Evolutionary conservation across 441 rosid species (phyloP), one percentile per base, ranked within the genome.

Genomic region (Croton laevigatus): DNA sequence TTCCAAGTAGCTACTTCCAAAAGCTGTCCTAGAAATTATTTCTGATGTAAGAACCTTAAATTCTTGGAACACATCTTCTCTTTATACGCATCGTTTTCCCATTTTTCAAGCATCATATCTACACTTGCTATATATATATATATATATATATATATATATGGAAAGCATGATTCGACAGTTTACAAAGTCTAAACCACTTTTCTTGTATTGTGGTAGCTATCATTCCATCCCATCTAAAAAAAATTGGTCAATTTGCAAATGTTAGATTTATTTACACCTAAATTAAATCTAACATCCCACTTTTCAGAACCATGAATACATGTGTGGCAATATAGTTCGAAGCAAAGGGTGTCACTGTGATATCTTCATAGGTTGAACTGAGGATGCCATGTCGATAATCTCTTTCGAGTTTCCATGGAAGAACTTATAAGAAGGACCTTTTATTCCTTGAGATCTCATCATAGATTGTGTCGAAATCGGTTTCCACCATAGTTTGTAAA

Each of bases 361-460:
- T 32, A 80, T 57, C 23, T 72, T 79, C 74, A 53, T 52, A 63
- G 83, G 77, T 27, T 10, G 71, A 34, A 1, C 49, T 13, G 12
- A 48, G 23, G 63, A 27, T 66, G 19, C 45, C 78, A 72, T 78
- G 51, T 42, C 48, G 8, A 36, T 2, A n/a, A 78, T 59, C 70
- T 85, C 82, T 49, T 65, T 55, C 38, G 6, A 22, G 64, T 68
- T 16, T 51, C 78, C 75, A 54, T 78, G 66, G 37, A 73, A 10
- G 76, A 85, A 71, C 67, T 60, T 81, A 72, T 71, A 74, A 54
- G 81, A 17, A 52, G 84, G 88, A 7, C 87, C 87, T 63, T 53
- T 52, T 13, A 81, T 74, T 42, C 84, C 79, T 57, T 81, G 88
- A 20, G 68, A 69, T 13, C 51, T 69, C 80, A 83, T 72, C 67